These are phyloP conservation scores for Magnusiomyces fungicola DNA, from an alignment of 1,139 yeast genomes.

Conservation along the genomic window DNA sequence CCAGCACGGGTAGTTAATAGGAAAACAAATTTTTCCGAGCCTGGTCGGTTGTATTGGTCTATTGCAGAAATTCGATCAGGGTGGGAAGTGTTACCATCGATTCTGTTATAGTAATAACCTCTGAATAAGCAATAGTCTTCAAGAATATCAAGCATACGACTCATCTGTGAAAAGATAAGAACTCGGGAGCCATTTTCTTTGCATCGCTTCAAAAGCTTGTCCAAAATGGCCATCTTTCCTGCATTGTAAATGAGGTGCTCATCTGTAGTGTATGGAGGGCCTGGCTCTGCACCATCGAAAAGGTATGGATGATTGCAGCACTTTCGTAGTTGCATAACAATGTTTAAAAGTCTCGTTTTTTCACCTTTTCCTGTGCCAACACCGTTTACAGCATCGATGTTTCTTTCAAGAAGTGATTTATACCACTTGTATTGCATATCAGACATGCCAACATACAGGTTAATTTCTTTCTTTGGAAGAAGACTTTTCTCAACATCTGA, in stretches of 20 bases:
- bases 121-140: constrained; percentile 89
- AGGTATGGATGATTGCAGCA: constrained; percentile 96
- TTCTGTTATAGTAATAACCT: constrained; percentile 80
- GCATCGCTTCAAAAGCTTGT: constrained; percentile 68
- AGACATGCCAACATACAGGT: constrained; percentile 88
- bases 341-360: constrained; percentile 79
- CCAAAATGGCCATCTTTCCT: constrained; percentile 85
- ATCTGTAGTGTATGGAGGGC: constrained; percentile 96
- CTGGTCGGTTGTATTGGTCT: constrained; percentile 83
- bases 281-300: constrained; percentile 98
- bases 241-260: constrained; percentile 84
- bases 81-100: constrained; percentile 92
- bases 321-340: constrained; percentile 93
- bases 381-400: constrained; percentile 94
- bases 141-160: constrained; percentile 78
- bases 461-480: constrained; percentile 82
- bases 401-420: constrained; percentile 78
- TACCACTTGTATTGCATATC: constrained; percentile 94
- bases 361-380: constrained; percentile 76
- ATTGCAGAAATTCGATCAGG: constrained; percentile 89
- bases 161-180: constrained; percentile 91
- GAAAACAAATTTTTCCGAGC: constrained; percentile 75
- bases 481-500: constrained; percentile 88
- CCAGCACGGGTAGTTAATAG: constrained; percentile 97
- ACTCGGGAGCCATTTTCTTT: constrained; percentile 81